A percentile compares a stretch with the other conserved stretches of the same genome.
phyloP scores from a whole-genome alignment of 2,329 filamentous ascomycete genomes.

The Rutstroemia sp. region DNA sequence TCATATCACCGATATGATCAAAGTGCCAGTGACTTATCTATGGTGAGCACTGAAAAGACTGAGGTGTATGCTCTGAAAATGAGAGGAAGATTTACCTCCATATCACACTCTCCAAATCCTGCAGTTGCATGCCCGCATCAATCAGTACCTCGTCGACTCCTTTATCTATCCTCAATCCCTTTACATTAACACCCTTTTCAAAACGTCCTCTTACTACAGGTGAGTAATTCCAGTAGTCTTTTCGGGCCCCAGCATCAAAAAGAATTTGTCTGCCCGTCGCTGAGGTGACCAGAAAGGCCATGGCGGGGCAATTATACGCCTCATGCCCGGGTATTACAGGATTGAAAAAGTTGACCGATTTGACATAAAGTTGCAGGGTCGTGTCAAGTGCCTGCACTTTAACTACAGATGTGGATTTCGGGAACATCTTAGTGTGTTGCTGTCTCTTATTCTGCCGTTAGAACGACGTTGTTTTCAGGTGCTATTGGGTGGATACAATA shows the following conservation, averaged over 20 bases:
- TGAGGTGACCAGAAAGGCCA: slow-evolving; percentile 17
- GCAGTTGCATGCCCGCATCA: slow-evolving; percentile 13
- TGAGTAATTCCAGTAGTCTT: slow-evolving; percentile 28
- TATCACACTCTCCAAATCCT: slow-evolving; percentile 31
- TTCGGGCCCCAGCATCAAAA: slow-evolving; percentile 28
- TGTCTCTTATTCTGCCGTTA: background rate
- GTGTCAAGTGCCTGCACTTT: background rate
- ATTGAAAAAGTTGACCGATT: background rate
- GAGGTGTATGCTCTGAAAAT: background rate
- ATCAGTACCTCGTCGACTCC: slow-evolving; percentile 26
- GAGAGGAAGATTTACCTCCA: slow-evolving; percentile 9
- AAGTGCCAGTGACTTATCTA: slow-evolving; percentile 38
- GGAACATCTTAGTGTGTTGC: background rate
- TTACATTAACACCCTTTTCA: slow-evolving; percentile 17
- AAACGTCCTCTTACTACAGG: slow-evolving; percentile 20
- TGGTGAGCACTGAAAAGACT: background rate
- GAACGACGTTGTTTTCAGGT: no score
- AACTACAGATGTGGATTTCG: background rate
- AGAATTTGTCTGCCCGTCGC: slow-evolving; percentile 7
- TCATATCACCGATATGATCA: slow-evolving; percentile 46
- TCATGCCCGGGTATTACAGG: background rate
- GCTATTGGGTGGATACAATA: no score
- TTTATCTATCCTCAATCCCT: slow-evolving; percentile 29
- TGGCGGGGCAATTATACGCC: slow-evolving; percentile 6
- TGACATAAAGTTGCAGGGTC: background rate